Conservation (phyloP, 768 basidiomycete species). For the Pholiota conissans region DNA sequence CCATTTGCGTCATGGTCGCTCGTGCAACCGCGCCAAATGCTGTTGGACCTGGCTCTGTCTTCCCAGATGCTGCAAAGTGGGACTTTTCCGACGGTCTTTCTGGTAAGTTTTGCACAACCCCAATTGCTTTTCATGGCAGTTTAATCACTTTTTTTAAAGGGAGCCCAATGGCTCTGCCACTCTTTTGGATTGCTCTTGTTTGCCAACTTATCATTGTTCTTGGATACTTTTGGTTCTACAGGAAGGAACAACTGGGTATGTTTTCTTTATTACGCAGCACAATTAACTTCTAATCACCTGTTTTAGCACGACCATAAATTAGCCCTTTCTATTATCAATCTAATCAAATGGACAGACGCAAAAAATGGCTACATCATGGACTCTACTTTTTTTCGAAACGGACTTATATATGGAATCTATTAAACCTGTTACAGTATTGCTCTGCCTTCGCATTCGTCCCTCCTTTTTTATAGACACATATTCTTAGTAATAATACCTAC, state of each 20-base stretch:
- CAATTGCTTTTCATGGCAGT: not conserved
- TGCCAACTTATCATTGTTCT: conserved; percentile 84
- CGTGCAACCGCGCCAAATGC: conserved; percentile 87
- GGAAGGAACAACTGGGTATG: conserved; percentile 89
- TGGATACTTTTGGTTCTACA: conserved; percentile 97
- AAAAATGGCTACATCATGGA: conserved; percentile 16
- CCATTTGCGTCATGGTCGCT: conserved; percentile 89
- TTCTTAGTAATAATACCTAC: conserved; percentile 15
- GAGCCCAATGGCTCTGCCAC: conserved; percentile 79
- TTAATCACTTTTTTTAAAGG: conserved; percentile 32
- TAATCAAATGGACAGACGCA: conserved; percentile 16
- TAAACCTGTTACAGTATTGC: conserved; percentile 27
- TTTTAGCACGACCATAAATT: conserved; percentile 2
- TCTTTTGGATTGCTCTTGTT: conserved; percentile 85
- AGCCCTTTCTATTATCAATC: conserved; percentile 15
- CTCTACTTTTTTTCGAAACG: conserved; percentile 18
- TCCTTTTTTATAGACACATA: conserved; percentile 26
- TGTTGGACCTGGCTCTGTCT: conserved; percentile 87
- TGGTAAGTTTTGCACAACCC: conserved; percentile 32
- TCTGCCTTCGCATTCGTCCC: conserved; percentile 22
- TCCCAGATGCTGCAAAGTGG: conserved; percentile 92
- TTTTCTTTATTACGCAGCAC: conserved; percentile 8
- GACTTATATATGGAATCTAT: conserved; percentile 30
- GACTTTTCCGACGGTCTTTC: conserved; percentile 72
- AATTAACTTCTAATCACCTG: not conserved